Conservation (phyloP, 2,329 filamentous ascomycete genomes). For the Pseudonectria foliicola region DNA sequence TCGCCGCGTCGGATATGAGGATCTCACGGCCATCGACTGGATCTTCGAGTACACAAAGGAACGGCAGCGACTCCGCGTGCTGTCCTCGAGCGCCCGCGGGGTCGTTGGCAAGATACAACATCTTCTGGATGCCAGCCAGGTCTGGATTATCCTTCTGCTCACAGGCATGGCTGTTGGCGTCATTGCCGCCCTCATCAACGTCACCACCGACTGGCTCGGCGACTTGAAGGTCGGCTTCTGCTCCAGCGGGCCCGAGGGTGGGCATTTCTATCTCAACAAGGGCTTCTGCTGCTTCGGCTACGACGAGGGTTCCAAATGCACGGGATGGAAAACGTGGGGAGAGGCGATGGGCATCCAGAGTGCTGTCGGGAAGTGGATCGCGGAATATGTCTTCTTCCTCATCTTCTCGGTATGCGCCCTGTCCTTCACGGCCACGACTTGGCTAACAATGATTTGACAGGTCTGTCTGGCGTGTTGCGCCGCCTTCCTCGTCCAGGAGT, state of each 20-base stretch:
- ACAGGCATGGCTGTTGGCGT: slow-evolving; percentile 79
- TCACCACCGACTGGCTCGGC: slow-evolving; percentile 86
- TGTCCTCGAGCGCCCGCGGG: slow-evolving; percentile 63
- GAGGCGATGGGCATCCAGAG: slow-evolving; percentile 61
- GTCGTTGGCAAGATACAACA: slow-evolving; percentile 66
- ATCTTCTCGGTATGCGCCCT: slow-evolving; percentile 61
- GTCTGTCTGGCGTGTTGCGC: slow-evolving; percentile 71
- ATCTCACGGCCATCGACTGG: slow-evolving; percentile 97
- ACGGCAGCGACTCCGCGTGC: slow-evolving; percentile 72
- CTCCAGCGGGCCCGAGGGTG: slow-evolving; percentile 64
- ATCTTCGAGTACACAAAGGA: slow-evolving; percentile 99
- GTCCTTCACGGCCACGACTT: not conserved
- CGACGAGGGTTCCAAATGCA: slow-evolving; percentile 72
- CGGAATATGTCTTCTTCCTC: slow-evolving; percentile 84
- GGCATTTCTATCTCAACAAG: slow-evolving; percentile 84
- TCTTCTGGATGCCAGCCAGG: slow-evolving; percentile 76
- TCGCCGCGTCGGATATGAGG: slow-evolving; percentile 86
- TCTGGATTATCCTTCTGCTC: slow-evolving; percentile 82
- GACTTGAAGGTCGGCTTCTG: slow-evolving; percentile 91
- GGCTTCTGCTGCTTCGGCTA: slow-evolving; percentile 92
- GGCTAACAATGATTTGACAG: slow-evolving; percentile 33
- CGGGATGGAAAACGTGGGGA: slow-evolving; percentile 84
- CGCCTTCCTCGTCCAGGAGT: slow-evolving; percentile 72
- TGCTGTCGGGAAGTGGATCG: slow-evolving; percentile 64
- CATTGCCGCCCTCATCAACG: slow-evolving; percentile 82